These are phyloP conservation scores for Balamuthia mandrillaris DNA, from an alignment of 208 protist species.

Conservation along the genomic window DNA sequence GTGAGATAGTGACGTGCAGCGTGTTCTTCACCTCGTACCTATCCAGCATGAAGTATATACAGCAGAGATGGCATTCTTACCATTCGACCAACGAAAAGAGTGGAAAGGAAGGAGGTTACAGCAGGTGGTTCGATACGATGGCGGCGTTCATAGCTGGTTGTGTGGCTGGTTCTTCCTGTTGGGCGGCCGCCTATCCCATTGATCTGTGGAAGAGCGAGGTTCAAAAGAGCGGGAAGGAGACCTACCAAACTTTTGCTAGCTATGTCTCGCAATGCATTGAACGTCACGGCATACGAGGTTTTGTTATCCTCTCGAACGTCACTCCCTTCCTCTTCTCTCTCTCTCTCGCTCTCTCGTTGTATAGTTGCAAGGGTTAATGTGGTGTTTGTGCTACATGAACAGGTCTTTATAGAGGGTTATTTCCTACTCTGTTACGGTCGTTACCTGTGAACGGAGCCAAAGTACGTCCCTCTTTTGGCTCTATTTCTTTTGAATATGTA, in stretches of 20 bases:
- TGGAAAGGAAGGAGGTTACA: too few relatives aligned
- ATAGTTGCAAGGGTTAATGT: background rate
- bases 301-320: background rate
- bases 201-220: constrained; percentile 38
- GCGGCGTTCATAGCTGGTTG: background rate
- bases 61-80: too few relatives aligned
- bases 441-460: constrained; percentile 21
- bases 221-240: background rate
- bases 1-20: too few relatives aligned
- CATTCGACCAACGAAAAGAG: too few relatives aligned
- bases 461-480: background rate
- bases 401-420: background rate
- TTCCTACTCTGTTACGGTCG: background rate
- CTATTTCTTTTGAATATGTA: too few relatives aligned
- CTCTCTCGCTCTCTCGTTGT: background rate
- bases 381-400: background rate
- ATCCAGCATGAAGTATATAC: too few relatives aligned
- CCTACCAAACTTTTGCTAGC: background rate
- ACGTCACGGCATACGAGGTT: too few relatives aligned
- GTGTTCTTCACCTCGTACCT: too few relatives aligned
- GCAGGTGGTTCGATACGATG: background rate
- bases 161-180: background rate
- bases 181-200: constrained; percentile 9
- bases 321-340: background rate
- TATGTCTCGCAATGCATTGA: background rate